These are phyloP conservation scores for Termitomyces bulborhizus DNA, from an alignment of 768 basidiomycete species.

Conservation along the genomic window DNA sequence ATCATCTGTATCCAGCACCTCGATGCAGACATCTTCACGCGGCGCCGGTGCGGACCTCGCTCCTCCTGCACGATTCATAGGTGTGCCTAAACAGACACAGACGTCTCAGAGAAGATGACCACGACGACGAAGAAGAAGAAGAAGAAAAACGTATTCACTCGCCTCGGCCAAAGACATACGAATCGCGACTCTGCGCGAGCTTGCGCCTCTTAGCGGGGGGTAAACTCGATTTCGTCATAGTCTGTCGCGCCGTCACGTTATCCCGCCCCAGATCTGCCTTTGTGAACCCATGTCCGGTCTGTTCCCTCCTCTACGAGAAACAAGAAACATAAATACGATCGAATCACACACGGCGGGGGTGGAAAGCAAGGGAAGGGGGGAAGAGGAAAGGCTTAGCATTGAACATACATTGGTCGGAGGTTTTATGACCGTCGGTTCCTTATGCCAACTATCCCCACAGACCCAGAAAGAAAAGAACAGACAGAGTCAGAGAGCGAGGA, in stretches of 20 bases:
- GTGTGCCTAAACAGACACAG: background rate
- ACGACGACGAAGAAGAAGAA: too few species aligned
- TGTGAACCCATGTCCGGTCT: background rate
- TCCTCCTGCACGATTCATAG: background rate
- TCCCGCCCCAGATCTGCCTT: background rate
- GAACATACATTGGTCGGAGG: conserved; percentile 4
- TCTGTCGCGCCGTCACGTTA: background rate
- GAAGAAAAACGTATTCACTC: background rate
- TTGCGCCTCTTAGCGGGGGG: background rate
- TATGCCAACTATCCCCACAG: background rate
- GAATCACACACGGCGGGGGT: too few species aligned
- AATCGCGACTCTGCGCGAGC: background rate
- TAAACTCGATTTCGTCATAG: background rate
- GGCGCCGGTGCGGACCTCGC: too few species aligned
- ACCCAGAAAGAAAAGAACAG: too few species aligned
- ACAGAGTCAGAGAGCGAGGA: too few species aligned
- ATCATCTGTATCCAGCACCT: background rate
- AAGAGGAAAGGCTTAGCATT: background rate
- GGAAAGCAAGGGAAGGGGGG: too few species aligned
- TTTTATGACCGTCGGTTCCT: background rate
- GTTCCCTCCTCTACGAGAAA: background rate
- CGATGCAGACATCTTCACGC: background rate
- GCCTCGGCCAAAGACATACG: background rate
- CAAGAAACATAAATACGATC: too few species aligned
- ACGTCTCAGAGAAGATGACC: too few species aligned